Evolutionary conservation across 495 filamentous ascomycete genomes (phyloP).

Genomic region (Penicillium lagena): DNA sequence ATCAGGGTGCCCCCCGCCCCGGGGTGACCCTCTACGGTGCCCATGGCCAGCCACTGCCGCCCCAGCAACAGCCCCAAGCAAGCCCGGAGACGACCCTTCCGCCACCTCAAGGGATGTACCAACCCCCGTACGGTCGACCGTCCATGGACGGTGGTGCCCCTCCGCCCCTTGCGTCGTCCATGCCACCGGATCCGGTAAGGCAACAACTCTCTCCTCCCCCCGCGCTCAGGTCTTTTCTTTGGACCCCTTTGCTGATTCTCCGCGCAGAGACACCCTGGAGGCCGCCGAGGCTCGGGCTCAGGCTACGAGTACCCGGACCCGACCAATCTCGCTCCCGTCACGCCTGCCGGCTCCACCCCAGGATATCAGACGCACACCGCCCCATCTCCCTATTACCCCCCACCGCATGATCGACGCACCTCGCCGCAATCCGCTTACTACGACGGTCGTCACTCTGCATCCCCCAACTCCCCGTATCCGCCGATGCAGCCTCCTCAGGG

Average conservation of each 20-base stretch:
- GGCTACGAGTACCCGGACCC: slow-evolving; percentile 51
- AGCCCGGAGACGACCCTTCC: slow-evolving; percentile 39
- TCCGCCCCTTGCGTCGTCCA: slow-evolving; percentile 29
- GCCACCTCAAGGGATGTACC: slow-evolving; percentile 44
- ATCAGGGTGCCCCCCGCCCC: slow-evolving; percentile 35
- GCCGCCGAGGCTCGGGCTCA: slow-evolving; percentile 41
- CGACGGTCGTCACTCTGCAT: slow-evolving; percentile 43
- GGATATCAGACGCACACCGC: slow-evolving; percentile 43
- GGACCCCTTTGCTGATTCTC: slow-evolving; percentile 9
- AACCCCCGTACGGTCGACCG: slow-evolving; percentile 26
- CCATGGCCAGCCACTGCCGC: slow-evolving; percentile 66
- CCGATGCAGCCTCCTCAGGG: slow-evolving; percentile 28
- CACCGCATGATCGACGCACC: slow-evolving; percentile 40
- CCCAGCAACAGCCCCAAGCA: slow-evolving; percentile 41
- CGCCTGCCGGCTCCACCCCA: slow-evolving; percentile 40
- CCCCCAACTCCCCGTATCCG: slow-evolving; percentile 44
- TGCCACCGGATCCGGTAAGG: slow-evolving; percentile 43
- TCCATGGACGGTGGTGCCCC: slow-evolving; percentile 30
- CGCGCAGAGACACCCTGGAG: slow-evolving; percentile 32
- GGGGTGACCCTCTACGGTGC: slow-evolving; percentile 60
- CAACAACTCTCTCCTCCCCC: slow-evolving; percentile 12
- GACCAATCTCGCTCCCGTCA: slow-evolving; percentile 47
- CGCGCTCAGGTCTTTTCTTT: slow-evolving; percentile 7
- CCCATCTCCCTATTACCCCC: slow-evolving; percentile 40
- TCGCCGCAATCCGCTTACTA: slow-evolving; percentile 46